phyloP scores from a whole-genome alignment of 805 yeast species.

The Kodamaea kakaduensis region DNA sequence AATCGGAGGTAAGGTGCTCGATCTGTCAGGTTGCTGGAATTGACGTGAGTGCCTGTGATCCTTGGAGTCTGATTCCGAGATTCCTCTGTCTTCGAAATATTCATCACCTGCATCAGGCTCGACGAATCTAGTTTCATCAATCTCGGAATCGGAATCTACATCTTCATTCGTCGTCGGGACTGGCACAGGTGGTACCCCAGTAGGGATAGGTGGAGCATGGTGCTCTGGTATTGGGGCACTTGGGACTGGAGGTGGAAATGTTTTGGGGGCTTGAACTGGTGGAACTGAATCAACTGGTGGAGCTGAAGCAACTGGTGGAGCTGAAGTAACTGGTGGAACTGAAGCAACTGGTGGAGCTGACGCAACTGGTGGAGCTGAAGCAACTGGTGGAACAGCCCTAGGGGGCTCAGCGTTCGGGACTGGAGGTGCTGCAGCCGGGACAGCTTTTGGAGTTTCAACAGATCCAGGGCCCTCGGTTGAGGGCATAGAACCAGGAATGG shows the following conservation, averaged over 20 bases:
- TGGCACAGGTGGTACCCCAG: conserved; percentile 10
- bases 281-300: conserved; percentile 14
- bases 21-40: conserved; percentile 15
- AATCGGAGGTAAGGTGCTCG: conserved; percentile 14
- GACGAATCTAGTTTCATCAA: conserved; percentile 5
- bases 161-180: neutral
- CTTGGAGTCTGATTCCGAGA: neutral
- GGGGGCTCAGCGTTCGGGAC: too few relatives aligned
- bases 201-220: conserved; percentile 12
- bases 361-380: conserved; percentile 14
- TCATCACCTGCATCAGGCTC: conserved; percentile 7
- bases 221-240: neutral
- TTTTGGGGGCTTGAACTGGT: conserved; percentile 15
- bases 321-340: neutral
- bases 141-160: conserved; percentile 2
- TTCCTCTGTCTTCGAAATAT: conserved; percentile 1
- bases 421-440: conserved; percentile 14
- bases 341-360: conserved; percentile 2
- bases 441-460: neutral
- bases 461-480: conserved; percentile 3
- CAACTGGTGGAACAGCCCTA: neutral
- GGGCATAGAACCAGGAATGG: conserved; percentile 13
- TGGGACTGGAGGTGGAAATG: conserved; percentile 9
- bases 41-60: conserved; percentile 1
- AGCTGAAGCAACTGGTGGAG: neutral